Percentiles rank a stretch among this genome's conserved stretches.
Evolutionary conservation across 768 basidiomycete genomes (phyloP).

Genomic region (Dictyophora rubrovolvata): DNA sequence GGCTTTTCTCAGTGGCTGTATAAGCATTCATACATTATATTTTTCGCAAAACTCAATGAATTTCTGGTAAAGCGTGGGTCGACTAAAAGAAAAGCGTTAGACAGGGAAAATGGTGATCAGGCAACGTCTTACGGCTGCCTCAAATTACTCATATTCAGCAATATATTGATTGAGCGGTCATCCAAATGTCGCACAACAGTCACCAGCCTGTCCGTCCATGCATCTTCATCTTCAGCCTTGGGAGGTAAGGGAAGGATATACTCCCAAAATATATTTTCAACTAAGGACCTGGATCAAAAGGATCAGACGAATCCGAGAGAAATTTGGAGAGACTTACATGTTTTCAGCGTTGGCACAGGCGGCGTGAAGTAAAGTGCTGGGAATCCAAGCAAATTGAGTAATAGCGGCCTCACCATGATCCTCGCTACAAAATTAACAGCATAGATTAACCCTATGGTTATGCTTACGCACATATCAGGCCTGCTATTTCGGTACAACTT

Average conservation of each 20-base stretch:
- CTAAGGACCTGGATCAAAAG: slow-evolving; percentile 33
- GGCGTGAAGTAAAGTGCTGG: slow-evolving; percentile 55
- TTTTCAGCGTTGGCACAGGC: slow-evolving; percentile 44
- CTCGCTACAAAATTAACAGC: slow-evolving; percentile 43
- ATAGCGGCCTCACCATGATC: slow-evolving; percentile 64
- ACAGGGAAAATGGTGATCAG: slow-evolving; percentile 3
- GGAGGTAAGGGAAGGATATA: slow-evolving; percentile 74
- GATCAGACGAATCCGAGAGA: neutral
- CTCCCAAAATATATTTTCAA: slow-evolving; percentile 62
- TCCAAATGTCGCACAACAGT: slow-evolving; percentile 59
- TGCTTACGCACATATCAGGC: slow-evolving; percentile 75
- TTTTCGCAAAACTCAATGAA: slow-evolving; percentile 66
- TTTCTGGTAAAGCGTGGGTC: slow-evolving; percentile 59
- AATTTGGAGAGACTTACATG: slow-evolving; percentile 32
- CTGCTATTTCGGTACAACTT: slow-evolving; percentile 75
- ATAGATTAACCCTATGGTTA: neutral
- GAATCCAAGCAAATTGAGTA: slow-evolving; percentile 88
- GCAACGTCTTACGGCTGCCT: slow-evolving; percentile 43
- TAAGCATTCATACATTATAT: slow-evolving; percentile 57
- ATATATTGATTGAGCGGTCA: slow-evolving; percentile 41
- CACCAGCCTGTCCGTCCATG: slow-evolving; percentile 81
- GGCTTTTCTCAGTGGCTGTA: neutral
- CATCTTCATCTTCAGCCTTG: slow-evolving; percentile 51
- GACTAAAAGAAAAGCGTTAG: slow-evolving; percentile 27
- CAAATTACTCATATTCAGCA: slow-evolving; percentile 55